Evolutionary conservation across 805 yeast genomes (phyloP).

Genomic region (Monosporozyma unispora): DNA sequence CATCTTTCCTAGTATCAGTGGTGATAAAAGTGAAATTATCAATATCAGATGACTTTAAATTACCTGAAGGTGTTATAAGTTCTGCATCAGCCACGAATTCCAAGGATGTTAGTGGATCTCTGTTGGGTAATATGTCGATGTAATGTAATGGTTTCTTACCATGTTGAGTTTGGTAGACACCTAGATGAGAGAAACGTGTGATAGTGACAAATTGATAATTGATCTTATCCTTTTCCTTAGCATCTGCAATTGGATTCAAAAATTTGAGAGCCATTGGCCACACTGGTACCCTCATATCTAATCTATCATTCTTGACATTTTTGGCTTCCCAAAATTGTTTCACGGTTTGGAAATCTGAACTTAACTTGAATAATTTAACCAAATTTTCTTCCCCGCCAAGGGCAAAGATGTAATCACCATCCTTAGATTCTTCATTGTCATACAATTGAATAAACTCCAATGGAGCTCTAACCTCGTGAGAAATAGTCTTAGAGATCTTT

Average conservation of each 20-base stretch:
- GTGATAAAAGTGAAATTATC: slow-evolving; percentile 42
- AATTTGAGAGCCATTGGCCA: slow-evolving; percentile 55
- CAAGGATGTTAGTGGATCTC: slow-evolving; percentile 22
- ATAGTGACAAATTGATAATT: slow-evolving; percentile 47
- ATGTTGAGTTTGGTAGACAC: slow-evolving; percentile 59
- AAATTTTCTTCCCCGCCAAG: slow-evolving; percentile 76
- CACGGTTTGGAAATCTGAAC: slow-evolving; percentile 12
- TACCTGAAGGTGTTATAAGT: slow-evolving; percentile 15
- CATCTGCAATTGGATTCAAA: slow-evolving; percentile 16
- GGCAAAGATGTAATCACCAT: slow-evolving; percentile 41
- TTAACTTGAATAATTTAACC: slow-evolving; percentile 23
- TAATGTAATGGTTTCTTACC: slow-evolving; percentile 55
- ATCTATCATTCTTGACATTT: slow-evolving; percentile 70
- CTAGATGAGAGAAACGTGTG: slow-evolving; percentile 48
- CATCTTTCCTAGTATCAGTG: slow-evolving; percentile 61
- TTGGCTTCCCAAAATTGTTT: slow-evolving; percentile 54
- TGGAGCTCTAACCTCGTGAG: slow-evolving; percentile 36
- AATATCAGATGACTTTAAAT: slow-evolving; percentile 12
- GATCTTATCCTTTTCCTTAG: slow-evolving; percentile 21
- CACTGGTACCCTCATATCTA: slow-evolving; percentile 75
- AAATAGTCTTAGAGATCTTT: slow-evolving; percentile 5
- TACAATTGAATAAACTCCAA: slow-evolving; percentile 38
- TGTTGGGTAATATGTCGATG: slow-evolving; percentile 25
- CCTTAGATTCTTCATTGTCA: slow-evolving; percentile 34
- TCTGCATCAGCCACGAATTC: slow-evolving; percentile 7